These are phyloP conservation scores for Priceomyces melissophilus DNA, from an alignment of 805 yeast species.

Conservation along the genomic window DNA sequence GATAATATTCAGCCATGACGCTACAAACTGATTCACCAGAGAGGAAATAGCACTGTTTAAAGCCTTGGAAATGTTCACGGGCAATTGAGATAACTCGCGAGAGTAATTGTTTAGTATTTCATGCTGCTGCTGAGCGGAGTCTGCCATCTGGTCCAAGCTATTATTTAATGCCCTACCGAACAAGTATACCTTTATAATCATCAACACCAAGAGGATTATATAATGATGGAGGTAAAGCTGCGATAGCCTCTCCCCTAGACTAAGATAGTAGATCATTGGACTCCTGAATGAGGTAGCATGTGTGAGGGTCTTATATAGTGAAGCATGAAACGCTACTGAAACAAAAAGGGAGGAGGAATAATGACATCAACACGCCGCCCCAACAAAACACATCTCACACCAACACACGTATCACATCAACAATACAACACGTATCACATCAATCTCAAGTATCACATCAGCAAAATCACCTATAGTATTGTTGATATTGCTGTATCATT, in stretches of 20 bases:
- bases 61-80: slow-evolving; percentile 51
- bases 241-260: slow-evolving; percentile 50
- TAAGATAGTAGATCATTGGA: slow-evolving; percentile 23
- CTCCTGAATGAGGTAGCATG: background rate
- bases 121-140: slow-evolving; percentile 41
- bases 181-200: slow-evolving; percentile 57
- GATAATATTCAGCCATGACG: slow-evolving; percentile 43
- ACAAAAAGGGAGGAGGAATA: too few species aligned
- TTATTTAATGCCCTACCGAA: slow-evolving; percentile 43
- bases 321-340: too few species aligned
- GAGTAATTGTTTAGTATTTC: slow-evolving; percentile 39
- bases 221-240: slow-evolving; percentile 68
- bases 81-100: slow-evolving; percentile 39
- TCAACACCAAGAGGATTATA: slow-evolving; percentile 52
- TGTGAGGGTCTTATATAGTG: background rate
- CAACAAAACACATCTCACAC: too few species aligned
- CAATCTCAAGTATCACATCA: too few species aligned
- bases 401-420: too few species aligned
- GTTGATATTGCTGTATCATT: too few species aligned
- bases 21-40: slow-evolving; percentile 46
- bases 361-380: too few species aligned
- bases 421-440: too few species aligned
- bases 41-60: slow-evolving; percentile 51
- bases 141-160: slow-evolving; percentile 39
- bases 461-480: too few species aligned